Evolutionary conservation across 2,329 filamentous ascomycete species (phyloP).

Genomic region (Apiospora koreana): DNA sequence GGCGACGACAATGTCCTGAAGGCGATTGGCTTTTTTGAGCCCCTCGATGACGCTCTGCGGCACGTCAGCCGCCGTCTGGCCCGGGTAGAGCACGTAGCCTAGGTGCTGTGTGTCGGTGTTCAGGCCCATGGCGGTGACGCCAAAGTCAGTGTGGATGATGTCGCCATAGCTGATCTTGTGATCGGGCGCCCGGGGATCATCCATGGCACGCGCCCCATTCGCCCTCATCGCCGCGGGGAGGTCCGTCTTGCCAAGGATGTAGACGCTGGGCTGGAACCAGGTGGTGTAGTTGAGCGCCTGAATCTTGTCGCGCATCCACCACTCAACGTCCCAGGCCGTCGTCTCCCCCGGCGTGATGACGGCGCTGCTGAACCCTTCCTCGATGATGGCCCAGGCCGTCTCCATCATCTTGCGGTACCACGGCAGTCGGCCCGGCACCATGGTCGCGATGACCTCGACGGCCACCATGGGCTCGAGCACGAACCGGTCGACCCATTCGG

Average conservation of each 20-base stretch:
- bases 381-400: slow-evolving; percentile 52
- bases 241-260: slow-evolving; percentile 37
- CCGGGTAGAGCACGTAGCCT: slow-evolving; percentile 47
- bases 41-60: slow-evolving; percentile 43
- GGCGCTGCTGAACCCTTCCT: slow-evolving; percentile 44
- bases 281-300: slow-evolving; percentile 52
- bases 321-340: slow-evolving; percentile 48
- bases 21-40: slow-evolving; percentile 44
- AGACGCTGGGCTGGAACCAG: slow-evolving; percentile 52
- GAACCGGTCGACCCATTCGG: slow-evolving; percentile 40
- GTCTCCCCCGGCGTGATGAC: slow-evolving; percentile 44
- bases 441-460: slow-evolving; percentile 47
- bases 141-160: slow-evolving; percentile 51
- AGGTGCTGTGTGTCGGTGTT: slow-evolving; percentile 54
- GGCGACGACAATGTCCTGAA: slow-evolving; percentile 48
- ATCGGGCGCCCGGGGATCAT: slow-evolving; percentile 21
- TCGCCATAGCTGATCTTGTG: slow-evolving; percentile 44
- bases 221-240: slow-evolving; percentile 16
- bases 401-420: slow-evolving; percentile 49
- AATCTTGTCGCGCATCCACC: slow-evolving; percentile 53
- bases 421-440: slow-evolving; percentile 38
- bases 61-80: slow-evolving; percentile 41
- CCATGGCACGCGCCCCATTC: not conserved
- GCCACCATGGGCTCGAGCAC: slow-evolving; percentile 46
- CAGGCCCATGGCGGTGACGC: slow-evolving; percentile 46